These are phyloP conservation scores for Fusarium sp. DNA, from an alignment of 2,329 filamentous ascomycete genomes.

Conservation along the genomic window DNA sequence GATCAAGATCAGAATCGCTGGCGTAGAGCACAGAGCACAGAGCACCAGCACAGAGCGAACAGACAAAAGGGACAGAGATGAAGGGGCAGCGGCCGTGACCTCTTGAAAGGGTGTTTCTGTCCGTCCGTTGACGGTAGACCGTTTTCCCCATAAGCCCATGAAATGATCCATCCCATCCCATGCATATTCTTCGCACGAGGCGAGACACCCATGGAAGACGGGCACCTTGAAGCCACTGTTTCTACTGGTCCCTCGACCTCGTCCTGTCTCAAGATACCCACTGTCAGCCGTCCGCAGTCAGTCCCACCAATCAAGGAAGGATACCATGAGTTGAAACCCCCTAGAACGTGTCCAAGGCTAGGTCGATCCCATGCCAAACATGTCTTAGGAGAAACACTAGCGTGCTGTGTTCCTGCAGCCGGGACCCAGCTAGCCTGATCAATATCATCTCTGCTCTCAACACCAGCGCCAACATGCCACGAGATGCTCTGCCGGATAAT, in stretches of 20 bases:
- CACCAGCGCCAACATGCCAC: slow-evolving; percentile 6
- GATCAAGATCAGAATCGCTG: background rate
- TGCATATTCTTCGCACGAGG: background rate
- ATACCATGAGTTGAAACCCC: background rate
- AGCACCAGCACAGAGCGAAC: slow-evolving; percentile 4
- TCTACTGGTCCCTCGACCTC: slow-evolving; percentile 19
- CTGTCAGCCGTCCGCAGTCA: slow-evolving; percentile 14
- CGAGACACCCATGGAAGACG: slow-evolving; percentile 17
- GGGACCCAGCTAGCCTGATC: slow-evolving; percentile 16
- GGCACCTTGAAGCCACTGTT: slow-evolving; percentile 8
- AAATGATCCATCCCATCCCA: background rate
- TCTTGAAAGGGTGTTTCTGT: slow-evolving; percentile 26
- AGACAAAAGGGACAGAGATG: slow-evolving; percentile 25
- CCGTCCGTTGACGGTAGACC: slow-evolving; percentile 21
- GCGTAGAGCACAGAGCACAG: slow-evolving; percentile 9
- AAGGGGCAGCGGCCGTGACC: slow-evolving; percentile 32
- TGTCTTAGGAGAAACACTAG: slow-evolving; percentile 52
- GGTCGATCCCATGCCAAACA: slow-evolving; percentile 18
- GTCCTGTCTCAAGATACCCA: slow-evolving; percentile 33
- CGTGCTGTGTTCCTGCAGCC: slow-evolving; percentile 48
- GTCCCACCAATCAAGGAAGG: slow-evolving; percentile 30
- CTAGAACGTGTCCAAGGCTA: slow-evolving; percentile 2
- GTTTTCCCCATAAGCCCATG: slow-evolving; percentile 21
- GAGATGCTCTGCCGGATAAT: slow-evolving; percentile 11
- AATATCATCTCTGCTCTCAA: slow-evolving; percentile 12